These are phyloP conservation scores for Coleophoma crateriformis DNA, from an alignment of 2,329 filamentous ascomycete species.

Conservation along the genomic window DNA sequence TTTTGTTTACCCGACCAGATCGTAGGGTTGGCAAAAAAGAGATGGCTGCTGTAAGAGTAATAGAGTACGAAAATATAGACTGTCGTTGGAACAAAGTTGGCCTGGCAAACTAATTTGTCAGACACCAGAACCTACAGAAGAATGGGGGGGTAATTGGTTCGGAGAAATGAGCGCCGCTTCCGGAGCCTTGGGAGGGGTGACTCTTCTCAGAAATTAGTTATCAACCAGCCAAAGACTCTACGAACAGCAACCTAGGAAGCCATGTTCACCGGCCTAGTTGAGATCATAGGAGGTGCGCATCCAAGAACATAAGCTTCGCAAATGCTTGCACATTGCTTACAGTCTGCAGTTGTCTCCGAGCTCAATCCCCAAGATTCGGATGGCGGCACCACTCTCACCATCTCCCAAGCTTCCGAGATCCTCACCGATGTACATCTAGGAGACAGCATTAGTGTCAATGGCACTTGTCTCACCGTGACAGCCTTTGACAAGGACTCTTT, in stretches of 20 bases:
- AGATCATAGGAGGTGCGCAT: slow-evolving; percentile 81
- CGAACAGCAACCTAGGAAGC: not conserved
- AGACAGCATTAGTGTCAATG: slow-evolving; percentile 93
- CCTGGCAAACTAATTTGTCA: no score
- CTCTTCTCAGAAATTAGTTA: no score
- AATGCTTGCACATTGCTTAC: slow-evolving; percentile 5
- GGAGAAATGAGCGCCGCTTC: no score
- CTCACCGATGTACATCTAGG: slow-evolving; percentile 80
- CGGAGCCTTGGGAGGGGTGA: no score
- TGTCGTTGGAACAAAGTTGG: no score
- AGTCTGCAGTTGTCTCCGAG: slow-evolving; percentile 66
- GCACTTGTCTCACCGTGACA: slow-evolving; percentile 93
- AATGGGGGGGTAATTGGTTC: no score
- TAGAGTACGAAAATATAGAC: no score
- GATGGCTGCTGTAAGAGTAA: no score
- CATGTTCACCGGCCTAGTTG: slow-evolving; percentile 97
- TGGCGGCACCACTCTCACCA: slow-evolving; percentile 85
- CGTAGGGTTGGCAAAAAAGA: no score
- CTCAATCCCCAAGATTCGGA: slow-evolving; percentile 77
- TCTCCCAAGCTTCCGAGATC: slow-evolving; percentile 65
- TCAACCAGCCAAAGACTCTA: no score
- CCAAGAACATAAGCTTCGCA: not conserved
- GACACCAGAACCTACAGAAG: no score
- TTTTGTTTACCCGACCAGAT: no score
- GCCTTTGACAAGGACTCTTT: slow-evolving; percentile 58